A percentile compares a stretch with the other conserved stretches of the same genome.
Evolutionary conservation across 202 grass and related monocot species (phyloP).

Genomic region (Carex arenaria): DNA sequence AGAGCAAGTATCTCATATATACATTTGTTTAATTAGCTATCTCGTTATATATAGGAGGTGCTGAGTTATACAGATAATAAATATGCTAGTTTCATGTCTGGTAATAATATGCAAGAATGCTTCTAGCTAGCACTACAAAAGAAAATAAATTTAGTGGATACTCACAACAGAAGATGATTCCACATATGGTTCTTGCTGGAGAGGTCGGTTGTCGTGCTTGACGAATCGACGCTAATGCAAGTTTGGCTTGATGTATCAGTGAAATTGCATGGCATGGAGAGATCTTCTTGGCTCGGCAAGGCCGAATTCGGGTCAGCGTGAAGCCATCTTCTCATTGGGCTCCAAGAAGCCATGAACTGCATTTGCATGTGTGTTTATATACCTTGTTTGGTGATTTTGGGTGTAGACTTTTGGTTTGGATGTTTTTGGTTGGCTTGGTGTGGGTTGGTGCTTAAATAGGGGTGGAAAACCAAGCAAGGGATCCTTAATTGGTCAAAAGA

Average conservation of each 20-base stretch:
- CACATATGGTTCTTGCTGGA: conserved; percentile 35
- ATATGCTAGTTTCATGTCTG: not conserved
- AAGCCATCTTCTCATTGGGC: conserved; percentile 27
- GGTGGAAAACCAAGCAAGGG: not conserved
- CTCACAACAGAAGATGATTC: conserved; percentile 65
- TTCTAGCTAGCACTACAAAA: not conserved
- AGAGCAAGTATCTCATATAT: too few species aligned
- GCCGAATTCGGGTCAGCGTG: not conserved
- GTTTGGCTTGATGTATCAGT: conserved; percentile 20
- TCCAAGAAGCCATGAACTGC: conserved; percentile 31
- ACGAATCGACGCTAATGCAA: conserved; percentile 24
- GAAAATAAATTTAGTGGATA: not conserved
- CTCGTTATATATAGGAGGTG: not conserved
- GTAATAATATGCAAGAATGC: not conserved
- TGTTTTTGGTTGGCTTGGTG: conserved; percentile 14
- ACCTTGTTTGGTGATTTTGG: conserved; percentile 11
- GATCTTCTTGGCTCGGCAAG: not conserved
- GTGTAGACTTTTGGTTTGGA: conserved; percentile 23
- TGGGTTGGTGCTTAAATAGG: conserved; percentile 18
- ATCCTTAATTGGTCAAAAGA: conserved; percentile 4
- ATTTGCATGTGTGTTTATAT: conserved; percentile 12
- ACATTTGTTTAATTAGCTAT: not conserved
- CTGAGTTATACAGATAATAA: not conserved
- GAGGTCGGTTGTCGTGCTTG: conserved; percentile 13
- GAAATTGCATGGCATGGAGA: conserved; percentile 13